Evolutionary conservation across 257 asterid species (phyloP), one percentile per base, ranked within the genome.

Genomic region (Plectranthus barbatus): DNA sequence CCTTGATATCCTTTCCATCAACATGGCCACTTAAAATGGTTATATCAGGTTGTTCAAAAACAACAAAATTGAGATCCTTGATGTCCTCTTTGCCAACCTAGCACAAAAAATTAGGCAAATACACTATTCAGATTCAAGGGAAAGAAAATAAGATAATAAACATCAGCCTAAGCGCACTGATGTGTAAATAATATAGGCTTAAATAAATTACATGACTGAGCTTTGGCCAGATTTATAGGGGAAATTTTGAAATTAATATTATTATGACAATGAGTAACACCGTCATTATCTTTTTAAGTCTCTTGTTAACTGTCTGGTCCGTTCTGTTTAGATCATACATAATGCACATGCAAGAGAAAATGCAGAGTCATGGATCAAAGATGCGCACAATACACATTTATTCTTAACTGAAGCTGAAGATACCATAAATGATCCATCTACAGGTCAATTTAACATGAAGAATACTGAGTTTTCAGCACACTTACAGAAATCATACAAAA

Each of bases 21-120:
- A 86, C 94, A 49, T 84, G 94, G 58, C 98, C 95, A 67, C 90
- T 91, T 79, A 91, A 68, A 68, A 91, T 83, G 52, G 98, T 91
- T 66, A 55, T 66, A 48, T 88, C 98, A 56, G 94, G 96, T 71
- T 79, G 87, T 78, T 88, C 96, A 68, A 91, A 91, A 29, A 84
- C 93, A 66, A 91, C 83, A 81, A 91, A 86, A 77, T 86, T 87
- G 67, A 84, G 69, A 58, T 81, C 89, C 78, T 72, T 83, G 62
- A 72, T 66, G 71, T 91, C 95, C 73, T 70, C 85, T 40, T 74
- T 53, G 44, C 85, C 91, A 68, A 91, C 86, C 98, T 88, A 73
- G 67, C 47, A 80, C 48, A 36, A 60, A 24, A 34, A 0, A 74
- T 62, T 63, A 71, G 59, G 62, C 3, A 58, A 57, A 66, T 21